Evolutionary conservation across 2,329 filamentous ascomycete species (phyloP), one percentile per base, ranked within the genome.

Genomic region (Intubia oerlemansii): DNA sequence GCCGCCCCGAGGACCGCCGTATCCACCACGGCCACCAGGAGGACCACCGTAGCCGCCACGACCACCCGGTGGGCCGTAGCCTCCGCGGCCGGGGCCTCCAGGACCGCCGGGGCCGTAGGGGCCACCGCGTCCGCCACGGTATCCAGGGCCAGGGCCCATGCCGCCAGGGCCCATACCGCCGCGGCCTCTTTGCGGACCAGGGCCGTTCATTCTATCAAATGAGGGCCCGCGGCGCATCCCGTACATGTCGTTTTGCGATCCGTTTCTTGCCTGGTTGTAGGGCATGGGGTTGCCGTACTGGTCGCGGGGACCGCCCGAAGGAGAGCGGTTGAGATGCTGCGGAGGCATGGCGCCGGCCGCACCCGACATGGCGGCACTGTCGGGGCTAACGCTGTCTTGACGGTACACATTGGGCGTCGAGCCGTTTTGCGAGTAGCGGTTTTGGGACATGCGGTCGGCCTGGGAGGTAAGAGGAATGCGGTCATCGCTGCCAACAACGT

Each of bases 381-480:
- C 33, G 7, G 24, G 27, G 16, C 29, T 27, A 22, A 24, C 17
- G 26, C 14, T 25, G 14, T 27, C 29, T 38, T 73, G 78, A 37
- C 69, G 68, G 38, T 80, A 74, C n/a, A n/a, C n/a, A n/a, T n/a
- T n/a, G n/a, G n/a, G n/a, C n/a, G n/a, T n/a, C n/a, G n/a, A n/a
- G 12, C 49, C 23, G 39, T 35, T 48, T n/a, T 35, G 38, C 25
- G 40, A 36, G 44, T 45, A 36, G 50, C 51, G 36, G 54, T 61
- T 13, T 57, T 59, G 4, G 61, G 66, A 38, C 57, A 55, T 13
- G 15, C 10, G 22, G 72, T 59, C 12, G 64, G 65, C 71, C 28
- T 62, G 56, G 7, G 65, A 57, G 12, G 77, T 84, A 33, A 82
- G 51, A 1, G 77, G 77, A 11, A 75, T 63, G 31, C 63, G 63